Conservation (phyloP, 2,329 filamentous ascomycete species). For the Ascomycota sp. region DNA sequence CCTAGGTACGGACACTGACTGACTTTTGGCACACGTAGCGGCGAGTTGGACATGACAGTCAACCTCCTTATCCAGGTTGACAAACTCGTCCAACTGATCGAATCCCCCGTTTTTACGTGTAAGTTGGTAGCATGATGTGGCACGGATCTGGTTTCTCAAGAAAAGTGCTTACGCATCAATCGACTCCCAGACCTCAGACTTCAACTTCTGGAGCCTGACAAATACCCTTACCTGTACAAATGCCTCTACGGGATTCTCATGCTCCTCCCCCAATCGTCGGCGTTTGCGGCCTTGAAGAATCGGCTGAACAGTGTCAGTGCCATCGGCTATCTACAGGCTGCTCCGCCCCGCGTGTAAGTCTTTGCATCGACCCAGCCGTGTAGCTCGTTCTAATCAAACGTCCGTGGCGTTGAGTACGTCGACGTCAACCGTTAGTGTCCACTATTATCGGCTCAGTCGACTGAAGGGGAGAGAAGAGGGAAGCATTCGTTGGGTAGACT, state of each 20-base stretch:
- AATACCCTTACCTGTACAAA: slow-evolving; percentile 88
- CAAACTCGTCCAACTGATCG: slow-evolving; percentile 87
- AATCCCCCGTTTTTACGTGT: slow-evolving; percentile 97
- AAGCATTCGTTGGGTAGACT: slow-evolving; percentile 74
- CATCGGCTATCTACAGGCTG: slow-evolving; percentile 82
- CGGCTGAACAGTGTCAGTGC: slow-evolving; percentile 91
- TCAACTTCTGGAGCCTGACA: slow-evolving; percentile 86
- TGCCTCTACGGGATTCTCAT: slow-evolving; percentile 93
- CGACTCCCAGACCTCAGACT: slow-evolving; percentile 86
- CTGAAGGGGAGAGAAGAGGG: slow-evolving; percentile 68
- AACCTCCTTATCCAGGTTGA: slow-evolving; percentile 98
- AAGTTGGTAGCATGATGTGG: no score
- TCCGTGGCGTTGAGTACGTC: slow-evolving; percentile 16
- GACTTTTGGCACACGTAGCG: slow-evolving; percentile 28
- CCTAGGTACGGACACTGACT: not conserved
- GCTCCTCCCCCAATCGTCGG: slow-evolving; percentile 94
- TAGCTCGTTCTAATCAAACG: no score
- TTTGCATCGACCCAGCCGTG: no score
- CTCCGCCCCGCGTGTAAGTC: slow-evolving; percentile 51
- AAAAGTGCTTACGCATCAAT: no score
- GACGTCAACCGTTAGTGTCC: slow-evolving; percentile 27
- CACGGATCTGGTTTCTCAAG: no score
- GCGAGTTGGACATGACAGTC: slow-evolving; percentile 95
- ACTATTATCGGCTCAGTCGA: slow-evolving; percentile 54
- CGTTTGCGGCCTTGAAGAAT: slow-evolving; percentile 92